phyloP scores from a whole-genome alignment of 805 yeast species.

The Hanseniaspora nectarophila region DNA sequence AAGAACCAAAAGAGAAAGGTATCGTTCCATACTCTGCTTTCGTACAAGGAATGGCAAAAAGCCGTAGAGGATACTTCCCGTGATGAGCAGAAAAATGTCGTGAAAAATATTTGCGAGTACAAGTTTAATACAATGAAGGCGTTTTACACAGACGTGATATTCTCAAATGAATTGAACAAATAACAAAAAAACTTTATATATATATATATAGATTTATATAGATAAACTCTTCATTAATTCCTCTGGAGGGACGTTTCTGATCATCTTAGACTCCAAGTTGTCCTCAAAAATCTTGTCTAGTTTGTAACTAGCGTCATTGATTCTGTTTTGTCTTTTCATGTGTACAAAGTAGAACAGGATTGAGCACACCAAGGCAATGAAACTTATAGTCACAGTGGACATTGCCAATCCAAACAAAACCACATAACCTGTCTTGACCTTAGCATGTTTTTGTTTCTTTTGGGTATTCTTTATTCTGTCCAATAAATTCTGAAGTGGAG shows the following conservation, averaged over 20 bases:
- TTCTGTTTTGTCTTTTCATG: slow-evolving; percentile 30
- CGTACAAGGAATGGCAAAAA: neutral
- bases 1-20: neutral
- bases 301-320: slow-evolving; percentile 28
- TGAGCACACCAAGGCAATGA: slow-evolving; percentile 33
- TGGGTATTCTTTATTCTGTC: slow-evolving; percentile 20
- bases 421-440: slow-evolving; percentile 42
- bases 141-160: slow-evolving; percentile 3
- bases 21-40: neutral
- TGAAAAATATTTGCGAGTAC: neutral
- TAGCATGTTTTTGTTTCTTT: too few relatives aligned
- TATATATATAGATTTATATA: neutral
- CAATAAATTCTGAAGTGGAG: slow-evolving; percentile 23
- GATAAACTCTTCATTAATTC: slow-evolving; percentile 33
- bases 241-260: slow-evolving; percentile 51
- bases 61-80: neutral
- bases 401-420: slow-evolving; percentile 59
- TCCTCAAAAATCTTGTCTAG: slow-evolving; percentile 33
- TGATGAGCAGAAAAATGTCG: neutral
- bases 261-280: slow-evolving; percentile 50
- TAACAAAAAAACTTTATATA: neutral
- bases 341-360: slow-evolving; percentile 22
- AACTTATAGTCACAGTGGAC: slow-evolving; percentile 41
- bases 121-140: neutral
- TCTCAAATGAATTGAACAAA: neutral